These are phyloP conservation scores for Isabelozyma rhagii DNA, from an alignment of 805 yeast genomes.

Conservation along the genomic window DNA sequence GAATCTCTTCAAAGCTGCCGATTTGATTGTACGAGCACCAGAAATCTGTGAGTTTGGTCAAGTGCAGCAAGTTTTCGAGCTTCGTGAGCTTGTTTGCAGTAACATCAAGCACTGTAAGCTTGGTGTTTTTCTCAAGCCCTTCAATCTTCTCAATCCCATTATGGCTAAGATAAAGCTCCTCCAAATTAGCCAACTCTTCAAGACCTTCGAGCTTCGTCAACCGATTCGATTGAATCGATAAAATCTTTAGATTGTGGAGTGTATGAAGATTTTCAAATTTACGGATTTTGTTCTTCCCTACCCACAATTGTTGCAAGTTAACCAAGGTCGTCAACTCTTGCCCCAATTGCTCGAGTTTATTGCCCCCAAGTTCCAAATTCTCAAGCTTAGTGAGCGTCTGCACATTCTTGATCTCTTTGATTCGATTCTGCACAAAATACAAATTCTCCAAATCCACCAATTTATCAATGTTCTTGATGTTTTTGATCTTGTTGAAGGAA, in stretches of 20 bases:
- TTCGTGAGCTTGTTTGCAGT: conserved; percentile 68
- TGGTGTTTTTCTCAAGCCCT: conserved; percentile 67
- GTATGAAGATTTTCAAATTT: conserved; percentile 59
- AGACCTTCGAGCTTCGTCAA: conserved; percentile 78
- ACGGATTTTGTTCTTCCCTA: conserved; percentile 80
- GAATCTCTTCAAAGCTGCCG: conserved; percentile 65
- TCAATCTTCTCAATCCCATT: conserved; percentile 75
- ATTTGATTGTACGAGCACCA: conserved; percentile 88
- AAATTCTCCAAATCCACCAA: conserved; percentile 62
- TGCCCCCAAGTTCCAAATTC: conserved; percentile 90
- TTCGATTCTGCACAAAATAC: conserved; percentile 87
- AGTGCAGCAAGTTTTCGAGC: conserved; percentile 62
- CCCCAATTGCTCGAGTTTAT: conserved; percentile 55
- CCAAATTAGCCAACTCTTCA: conserved; percentile 65
- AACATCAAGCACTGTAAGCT: conserved; percentile 73
- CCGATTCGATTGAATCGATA: conserved; percentile 87
- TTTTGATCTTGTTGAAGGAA: conserved; percentile 85
- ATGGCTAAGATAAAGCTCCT: conserved; percentile 85
- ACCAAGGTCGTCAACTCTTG: conserved; percentile 55
- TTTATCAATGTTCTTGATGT: conserved; percentile 72
- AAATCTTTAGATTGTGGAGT: conserved; percentile 61
- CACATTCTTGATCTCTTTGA: conserved; percentile 66
- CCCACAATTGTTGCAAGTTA: conserved; percentile 76
- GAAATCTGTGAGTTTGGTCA: conserved; percentile 75
- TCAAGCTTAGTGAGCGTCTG: conserved; percentile 53